A percentile compares a stretch with the other conserved stretches of the same genome.
phyloP scores from a whole-genome alignment of 805 yeast genomes.

The Dipodascus albidus region DNA sequence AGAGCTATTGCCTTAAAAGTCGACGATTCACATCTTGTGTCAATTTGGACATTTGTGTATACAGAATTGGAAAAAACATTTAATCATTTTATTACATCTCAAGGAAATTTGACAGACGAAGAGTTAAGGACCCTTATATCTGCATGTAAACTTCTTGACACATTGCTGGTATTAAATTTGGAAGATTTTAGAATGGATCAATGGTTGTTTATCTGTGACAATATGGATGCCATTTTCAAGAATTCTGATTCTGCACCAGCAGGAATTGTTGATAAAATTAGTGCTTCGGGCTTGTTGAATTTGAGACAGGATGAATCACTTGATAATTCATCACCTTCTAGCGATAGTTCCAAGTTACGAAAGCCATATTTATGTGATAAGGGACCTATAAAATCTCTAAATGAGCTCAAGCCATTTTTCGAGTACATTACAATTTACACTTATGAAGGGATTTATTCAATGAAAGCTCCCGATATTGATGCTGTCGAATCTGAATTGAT shows the following conservation, averaged over 20 bases:
- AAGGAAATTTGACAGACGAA: constrained; percentile 3
- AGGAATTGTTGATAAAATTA: constrained; percentile 39
- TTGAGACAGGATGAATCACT: constrained; percentile 17
- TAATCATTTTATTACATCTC: constrained; percentile 22
- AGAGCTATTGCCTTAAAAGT: constrained; percentile 56
- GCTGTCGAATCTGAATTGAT: constrained; percentile 46
- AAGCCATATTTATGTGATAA: constrained; percentile 33
- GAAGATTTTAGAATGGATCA: constrained; percentile 69
- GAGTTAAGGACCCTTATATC: constrained; percentile 26
- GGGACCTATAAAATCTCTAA: constrained; percentile 28
- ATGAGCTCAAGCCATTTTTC: constrained; percentile 50
- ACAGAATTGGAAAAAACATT: constrained; percentile 49
- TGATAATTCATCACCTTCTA: constrained; percentile 1
- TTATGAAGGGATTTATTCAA: constrained; percentile 54
- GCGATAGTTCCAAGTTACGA: constrained; percentile 4
- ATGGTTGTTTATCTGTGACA: constrained; percentile 78
- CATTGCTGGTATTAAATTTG: constrained; percentile 49
- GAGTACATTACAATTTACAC: constrained; percentile 51
- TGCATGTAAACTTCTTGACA: constrained; percentile 71
- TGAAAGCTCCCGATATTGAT: constrained; percentile 31
- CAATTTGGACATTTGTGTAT: constrained; percentile 58
- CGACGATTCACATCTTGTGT: constrained; percentile 49
- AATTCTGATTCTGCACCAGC: constrained; percentile 19
- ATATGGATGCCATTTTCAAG: constrained; percentile 44
- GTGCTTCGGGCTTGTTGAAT: constrained; percentile 12